Evolutionary conservation across 2,329 filamentous ascomycete genomes (phyloP).

Genomic region (Anisogramma anomala): DNA sequence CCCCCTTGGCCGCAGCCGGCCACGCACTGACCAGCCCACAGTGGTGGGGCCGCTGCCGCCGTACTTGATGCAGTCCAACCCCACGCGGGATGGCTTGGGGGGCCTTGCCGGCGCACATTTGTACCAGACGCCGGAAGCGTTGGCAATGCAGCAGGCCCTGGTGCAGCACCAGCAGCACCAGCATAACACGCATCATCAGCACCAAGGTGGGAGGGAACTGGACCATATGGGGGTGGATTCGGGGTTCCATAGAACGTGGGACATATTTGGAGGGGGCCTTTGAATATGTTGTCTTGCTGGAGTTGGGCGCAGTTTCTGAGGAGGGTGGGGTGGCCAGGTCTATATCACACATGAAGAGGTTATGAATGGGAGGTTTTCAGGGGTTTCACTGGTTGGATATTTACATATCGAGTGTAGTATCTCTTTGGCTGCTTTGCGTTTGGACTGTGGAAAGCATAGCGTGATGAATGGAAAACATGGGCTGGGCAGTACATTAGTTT

Average conservation of each 20-base stretch:
- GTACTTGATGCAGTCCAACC: slow-evolving; percentile 50
- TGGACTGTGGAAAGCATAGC: too few species aligned
- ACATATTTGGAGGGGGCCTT: slow-evolving; percentile 29
- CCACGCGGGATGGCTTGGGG: slow-evolving; percentile 29
- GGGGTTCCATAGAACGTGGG: slow-evolving; percentile 35
- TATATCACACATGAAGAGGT: too few species aligned
- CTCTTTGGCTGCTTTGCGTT: too few species aligned
- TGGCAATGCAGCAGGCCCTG: slow-evolving; percentile 28
- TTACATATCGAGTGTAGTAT: too few species aligned
- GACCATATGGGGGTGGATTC: slow-evolving; percentile 40
- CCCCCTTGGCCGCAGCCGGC: not conserved
- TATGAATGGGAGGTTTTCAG: too few species aligned
- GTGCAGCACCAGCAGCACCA: slow-evolving; percentile 21
- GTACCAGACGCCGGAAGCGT: slow-evolving; percentile 32
- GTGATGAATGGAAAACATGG: too few species aligned
- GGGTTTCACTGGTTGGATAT: too few species aligned
- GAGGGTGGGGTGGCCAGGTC: too few species aligned
- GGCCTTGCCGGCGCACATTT: slow-evolving; percentile 33
- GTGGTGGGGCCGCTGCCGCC: slow-evolving; percentile 57
- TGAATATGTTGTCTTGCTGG: too few species aligned
- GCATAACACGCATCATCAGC: slow-evolving; percentile 22
- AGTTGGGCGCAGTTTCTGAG: too few species aligned
- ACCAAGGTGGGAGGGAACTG: slow-evolving; percentile 29
- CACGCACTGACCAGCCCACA: not conserved
- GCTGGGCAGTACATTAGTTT: too few species aligned